phyloP scores from a whole-genome alignment of 2,329 filamentous ascomycete genomes.

The Diplocarpon mali region DNA sequence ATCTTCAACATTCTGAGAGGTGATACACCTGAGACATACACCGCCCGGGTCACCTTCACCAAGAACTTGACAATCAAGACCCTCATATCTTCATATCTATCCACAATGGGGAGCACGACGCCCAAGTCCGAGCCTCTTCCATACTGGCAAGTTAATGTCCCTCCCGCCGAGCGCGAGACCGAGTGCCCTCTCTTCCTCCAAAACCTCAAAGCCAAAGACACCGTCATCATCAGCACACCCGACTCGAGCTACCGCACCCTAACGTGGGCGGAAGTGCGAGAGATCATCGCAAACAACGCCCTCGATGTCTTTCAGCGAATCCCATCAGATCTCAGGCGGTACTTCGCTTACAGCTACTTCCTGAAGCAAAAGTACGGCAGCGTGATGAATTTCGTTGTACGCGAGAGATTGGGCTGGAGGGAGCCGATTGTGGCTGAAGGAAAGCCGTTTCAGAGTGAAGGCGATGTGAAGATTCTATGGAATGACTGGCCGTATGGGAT shows the following conservation, averaged over 20 bases:
- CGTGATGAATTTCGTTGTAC: constrained; percentile 65
- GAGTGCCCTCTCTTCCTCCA: constrained; percentile 63
- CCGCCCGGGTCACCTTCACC: neutral
- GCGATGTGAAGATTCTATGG: constrained; percentile 62
- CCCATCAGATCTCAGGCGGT: constrained; percentile 68
- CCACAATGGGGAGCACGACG: constrained; percentile 19
- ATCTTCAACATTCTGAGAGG: neutral
- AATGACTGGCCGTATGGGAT: constrained; percentile 96
- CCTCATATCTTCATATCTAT: neutral
- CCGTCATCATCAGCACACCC: constrained; percentile 55
- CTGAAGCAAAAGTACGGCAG: constrained; percentile 61
- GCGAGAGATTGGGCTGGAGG: constrained; percentile 59
- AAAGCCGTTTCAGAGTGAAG: constrained; percentile 13
- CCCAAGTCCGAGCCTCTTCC: constrained; percentile 30
- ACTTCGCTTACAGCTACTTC: constrained; percentile 56
- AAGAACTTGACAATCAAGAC: neutral
- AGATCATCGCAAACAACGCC: constrained; percentile 50
- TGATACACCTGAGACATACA: neutral
- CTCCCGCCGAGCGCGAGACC: constrained; percentile 44
- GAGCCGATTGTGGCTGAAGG: constrained; percentile 34
- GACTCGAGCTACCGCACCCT: constrained; percentile 53
- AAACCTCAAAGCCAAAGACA: constrained; percentile 56
- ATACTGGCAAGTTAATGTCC: constrained; percentile 80
- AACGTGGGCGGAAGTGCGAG: constrained; percentile 58
- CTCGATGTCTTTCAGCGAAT: constrained; percentile 68